phyloP scores from a whole-genome alignment of 1,284 basidiomycete species.

The Microbotryum saponariae region DNA sequence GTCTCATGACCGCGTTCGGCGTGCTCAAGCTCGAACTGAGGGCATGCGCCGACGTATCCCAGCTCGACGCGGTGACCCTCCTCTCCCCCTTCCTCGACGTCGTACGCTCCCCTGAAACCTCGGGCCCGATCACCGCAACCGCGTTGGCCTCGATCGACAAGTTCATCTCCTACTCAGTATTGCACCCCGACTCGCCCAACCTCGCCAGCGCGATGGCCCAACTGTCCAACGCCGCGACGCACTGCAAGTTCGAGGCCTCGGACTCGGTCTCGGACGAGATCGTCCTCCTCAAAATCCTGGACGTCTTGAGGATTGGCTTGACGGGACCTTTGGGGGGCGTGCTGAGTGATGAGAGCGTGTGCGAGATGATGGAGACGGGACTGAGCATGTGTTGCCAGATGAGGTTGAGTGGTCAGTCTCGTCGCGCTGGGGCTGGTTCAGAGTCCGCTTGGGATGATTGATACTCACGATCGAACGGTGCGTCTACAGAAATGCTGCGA shows the following conservation, averaged over 20 bases:
- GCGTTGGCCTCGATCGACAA: slow-evolving; percentile 43
- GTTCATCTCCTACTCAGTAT: slow-evolving; percentile 42
- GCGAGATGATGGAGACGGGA: slow-evolving; percentile 97
- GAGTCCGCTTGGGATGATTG: slow-evolving; percentile 7
- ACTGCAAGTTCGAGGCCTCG: slow-evolving; percentile 96
- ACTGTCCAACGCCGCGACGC: slow-evolving; percentile 80
- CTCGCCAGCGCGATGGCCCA: slow-evolving; percentile 59
- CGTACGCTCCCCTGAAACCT: slow-evolving; percentile 60
- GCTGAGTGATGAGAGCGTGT: slow-evolving; percentile 87
- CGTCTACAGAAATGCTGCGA: slow-evolving; percentile 65
- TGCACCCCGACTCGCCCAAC: slow-evolving; percentile 36
- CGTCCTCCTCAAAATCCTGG: slow-evolving; percentile 83
- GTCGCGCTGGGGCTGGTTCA: background rate
- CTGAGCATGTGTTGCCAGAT: slow-evolving; percentile 96
- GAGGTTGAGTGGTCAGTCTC: slow-evolving; percentile 71
- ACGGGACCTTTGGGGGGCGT: slow-evolving; percentile 57
- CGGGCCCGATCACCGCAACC: slow-evolving; percentile 44
- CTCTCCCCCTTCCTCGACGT: slow-evolving; percentile 87
- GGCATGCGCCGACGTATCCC: slow-evolving; percentile 41
- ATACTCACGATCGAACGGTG: background rate
- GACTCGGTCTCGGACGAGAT: slow-evolving; percentile 94
- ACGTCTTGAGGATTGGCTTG: slow-evolving; percentile 78
- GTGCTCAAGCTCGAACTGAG: slow-evolving; percentile 69
- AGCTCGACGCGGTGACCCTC: slow-evolving; percentile 45
- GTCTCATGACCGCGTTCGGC: slow-evolving; percentile 83